Evolutionary conservation across 257 asterid genomes (phyloP).

Genomic region (Nemophila menziesii): DNA sequence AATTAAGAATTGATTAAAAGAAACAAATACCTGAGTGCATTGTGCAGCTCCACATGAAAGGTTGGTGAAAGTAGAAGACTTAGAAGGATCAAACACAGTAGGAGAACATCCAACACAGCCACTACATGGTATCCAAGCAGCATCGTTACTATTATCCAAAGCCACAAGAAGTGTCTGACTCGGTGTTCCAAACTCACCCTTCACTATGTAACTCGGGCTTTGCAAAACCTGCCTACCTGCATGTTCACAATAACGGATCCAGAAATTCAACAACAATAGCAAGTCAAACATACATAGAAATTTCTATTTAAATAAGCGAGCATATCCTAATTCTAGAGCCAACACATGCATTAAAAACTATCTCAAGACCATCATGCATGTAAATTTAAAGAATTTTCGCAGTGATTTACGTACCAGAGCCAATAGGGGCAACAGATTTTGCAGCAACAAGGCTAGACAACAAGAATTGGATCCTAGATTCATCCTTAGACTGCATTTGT

Average conservation of each 20-base stretch:
- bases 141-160: slow-evolving; percentile 72
- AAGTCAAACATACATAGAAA: too few species aligned
- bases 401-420: too few species aligned
- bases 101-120: slow-evolving; percentile 66
- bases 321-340: too few species aligned
- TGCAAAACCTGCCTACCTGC: slow-evolving; percentile 54
- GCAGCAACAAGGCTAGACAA: slow-evolving; percentile 55
- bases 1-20: too few species aligned
- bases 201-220: slow-evolving; percentile 62
- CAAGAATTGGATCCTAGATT: slow-evolving; percentile 41
- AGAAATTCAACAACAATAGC: too few species aligned
- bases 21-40: slow-evolving; percentile 48
- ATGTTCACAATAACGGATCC: too few species aligned
- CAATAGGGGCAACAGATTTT: slow-evolving; percentile 49
- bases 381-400: too few species aligned
- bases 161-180: slow-evolving; percentile 54
- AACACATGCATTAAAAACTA: too few species aligned
- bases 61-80: slow-evolving; percentile 53
- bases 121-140: slow-evolving; percentile 70
- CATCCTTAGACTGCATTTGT: slow-evolving; percentile 60
- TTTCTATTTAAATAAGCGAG: too few species aligned
- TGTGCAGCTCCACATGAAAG: slow-evolving; percentile 48
- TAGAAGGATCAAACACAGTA: slow-evolving; percentile 24
- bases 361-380: too few species aligned
- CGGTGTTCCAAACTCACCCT: slow-evolving; percentile 63